Evolutionary conservation across 371 early-diverging fungal species (phyloP).

Genomic region (Saksenaea oblongispora): DNA sequence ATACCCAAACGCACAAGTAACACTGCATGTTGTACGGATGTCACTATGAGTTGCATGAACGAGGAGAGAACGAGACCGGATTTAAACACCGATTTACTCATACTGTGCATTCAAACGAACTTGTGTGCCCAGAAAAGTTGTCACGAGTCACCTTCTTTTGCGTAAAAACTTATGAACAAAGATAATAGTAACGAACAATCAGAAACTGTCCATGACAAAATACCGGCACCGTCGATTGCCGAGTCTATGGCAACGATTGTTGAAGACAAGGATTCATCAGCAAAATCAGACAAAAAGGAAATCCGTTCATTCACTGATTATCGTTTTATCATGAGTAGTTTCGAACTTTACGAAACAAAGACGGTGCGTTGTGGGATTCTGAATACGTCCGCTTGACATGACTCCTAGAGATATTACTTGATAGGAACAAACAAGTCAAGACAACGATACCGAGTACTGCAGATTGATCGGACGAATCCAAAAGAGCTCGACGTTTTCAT

Average conservation of each 20-base stretch:
- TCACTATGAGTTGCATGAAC: too few relatives aligned
- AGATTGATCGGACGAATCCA: slow-evolving; percentile 80
- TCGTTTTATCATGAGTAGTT: slow-evolving; percentile 57
- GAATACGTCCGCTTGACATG: neutral
- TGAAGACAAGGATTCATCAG: neutral
- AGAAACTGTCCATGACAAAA: neutral
- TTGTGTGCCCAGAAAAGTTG: too few relatives aligned
- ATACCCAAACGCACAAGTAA: too few relatives aligned
- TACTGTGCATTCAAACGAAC: too few relatives aligned
- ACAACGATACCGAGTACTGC: slow-evolving; percentile 78
- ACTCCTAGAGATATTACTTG: slow-evolving; percentile 69
- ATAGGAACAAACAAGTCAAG: slow-evolving; percentile 82
- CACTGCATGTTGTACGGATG: too few relatives aligned
- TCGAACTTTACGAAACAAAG: slow-evolving; percentile 86
- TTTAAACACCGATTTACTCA: too few relatives aligned
- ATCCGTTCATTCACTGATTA: slow-evolving; percentile 25
- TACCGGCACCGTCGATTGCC: neutral
- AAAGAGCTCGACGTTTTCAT: slow-evolving; percentile 62
- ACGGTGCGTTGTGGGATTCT: slow-evolving; percentile 48
- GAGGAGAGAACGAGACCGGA: too few relatives aligned
- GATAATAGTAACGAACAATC: neutral
- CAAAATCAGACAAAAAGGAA: slow-evolving; percentile 16
- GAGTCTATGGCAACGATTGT: neutral
- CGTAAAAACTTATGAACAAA: neutral
- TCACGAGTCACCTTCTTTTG: too few relatives aligned